Evolutionary conservation across 495 filamentous ascomycete genomes (phyloP).

Genomic region (Penicillium cinerascens): DNA sequence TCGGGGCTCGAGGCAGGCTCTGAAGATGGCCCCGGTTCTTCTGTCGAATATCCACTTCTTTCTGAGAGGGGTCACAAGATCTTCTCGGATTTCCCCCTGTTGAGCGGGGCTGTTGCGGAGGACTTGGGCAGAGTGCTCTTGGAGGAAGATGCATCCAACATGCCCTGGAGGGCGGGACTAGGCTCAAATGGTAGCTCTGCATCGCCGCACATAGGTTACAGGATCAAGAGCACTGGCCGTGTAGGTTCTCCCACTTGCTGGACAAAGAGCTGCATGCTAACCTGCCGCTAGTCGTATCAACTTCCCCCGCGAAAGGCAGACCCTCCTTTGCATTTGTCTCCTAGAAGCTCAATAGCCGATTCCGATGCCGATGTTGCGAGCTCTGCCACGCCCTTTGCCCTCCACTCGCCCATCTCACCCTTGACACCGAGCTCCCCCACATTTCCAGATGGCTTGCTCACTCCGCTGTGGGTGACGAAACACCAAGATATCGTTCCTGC

Average conservation of each 20-base stretch:
- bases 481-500: conserved; percentile 79
- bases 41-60: conserved; percentile 45
- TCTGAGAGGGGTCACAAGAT: conserved; percentile 58
- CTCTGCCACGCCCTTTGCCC: conserved; percentile 41
- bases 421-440: conserved; percentile 73
- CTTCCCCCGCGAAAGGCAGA: conserved; percentile 62
- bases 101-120: conserved; percentile 62
- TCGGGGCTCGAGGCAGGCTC: conserved; percentile 59
- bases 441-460: conserved; percentile 84
- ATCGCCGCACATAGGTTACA: conserved; percentile 44
- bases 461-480: conserved; percentile 76
- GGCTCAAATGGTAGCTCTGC: conserved; percentile 25
- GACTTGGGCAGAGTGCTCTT: conserved; percentile 66
- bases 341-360: conserved; percentile 45
- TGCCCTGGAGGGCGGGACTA: conserved; percentile 55
- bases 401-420: conserved; percentile 88
- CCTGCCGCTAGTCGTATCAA: conserved; percentile 47
- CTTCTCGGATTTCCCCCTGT: conserved; percentile 61
- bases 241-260: conserved; percentile 50
- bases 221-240: conserved; percentile 69
- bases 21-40: conserved; percentile 17
- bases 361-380: conserved; percentile 44
- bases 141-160: conserved; percentile 58
- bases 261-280: conserved; percentile 14
- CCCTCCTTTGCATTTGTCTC: conserved; percentile 47